Evolutionary conservation across 495 filamentous ascomycete species (phyloP), one percentile per base, ranked within the genome.

Genomic region (Aspergillus indologenus): DNA sequence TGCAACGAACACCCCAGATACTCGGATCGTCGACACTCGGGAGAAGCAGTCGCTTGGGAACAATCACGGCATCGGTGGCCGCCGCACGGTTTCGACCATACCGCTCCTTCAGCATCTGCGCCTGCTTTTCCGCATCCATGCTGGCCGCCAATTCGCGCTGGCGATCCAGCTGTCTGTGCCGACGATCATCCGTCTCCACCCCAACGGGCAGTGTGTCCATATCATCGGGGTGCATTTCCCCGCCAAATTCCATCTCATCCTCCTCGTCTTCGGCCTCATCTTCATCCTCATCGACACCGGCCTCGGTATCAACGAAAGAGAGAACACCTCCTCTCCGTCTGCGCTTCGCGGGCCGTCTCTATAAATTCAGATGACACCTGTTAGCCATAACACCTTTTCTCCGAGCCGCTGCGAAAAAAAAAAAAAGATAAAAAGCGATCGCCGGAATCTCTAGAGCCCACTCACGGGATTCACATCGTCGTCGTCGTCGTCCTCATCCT

Each of bases 261-360:
- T 90, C 85, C n/a, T 96, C 92, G 34, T 94, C 92, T 58, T 95
- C 91, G 53, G 91, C 91, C 59, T 85, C 88, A 51, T 96, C 93
- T 56, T 98, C 93, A 49, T 98, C 93, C 29, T 90, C 93, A 61
- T 96, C 93, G 57, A 98, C 93, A 74, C 96, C 94, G 66, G 93
- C 93, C 78, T 97, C 94, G 61, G 90, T 88, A 81, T 98, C 94
- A 74, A 98, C 81, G 84, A 96, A 97, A 51, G 85, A 81, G 61
- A 89, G 87, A 54, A 89, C 81, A 54, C 79, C 82, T 60, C 87
- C 84, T 56, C 79, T 75, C 68, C 83, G 85, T 69, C 81, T 80
- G 47, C 92, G 89, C 70, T 97, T 97, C 60, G 85, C 80, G 45
- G 89, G 88, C 62, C 86, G 90, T 63, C 82, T 82, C 88, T 94